Evolutionary conservation across 495 filamentous ascomycete genomes (phyloP).

Genomic region (Symbiotaphrina buchneri): DNA sequence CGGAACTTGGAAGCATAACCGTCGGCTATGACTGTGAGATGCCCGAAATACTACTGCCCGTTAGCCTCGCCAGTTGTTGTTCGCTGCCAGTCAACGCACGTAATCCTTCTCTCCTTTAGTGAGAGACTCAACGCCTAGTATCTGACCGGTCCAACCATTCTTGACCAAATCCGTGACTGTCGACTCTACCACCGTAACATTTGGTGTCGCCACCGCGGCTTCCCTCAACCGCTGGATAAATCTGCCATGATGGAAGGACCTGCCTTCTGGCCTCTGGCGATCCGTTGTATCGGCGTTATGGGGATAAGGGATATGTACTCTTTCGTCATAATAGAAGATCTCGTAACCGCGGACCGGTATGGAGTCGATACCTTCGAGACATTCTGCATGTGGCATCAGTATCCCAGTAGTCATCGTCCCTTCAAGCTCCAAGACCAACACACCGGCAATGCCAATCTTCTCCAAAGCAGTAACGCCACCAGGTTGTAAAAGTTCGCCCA

Average conservation of each 20-base stretch:
- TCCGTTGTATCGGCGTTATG: constrained; percentile 5
- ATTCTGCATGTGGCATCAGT: constrained; percentile 19
- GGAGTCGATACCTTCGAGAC: constrained; percentile 77
- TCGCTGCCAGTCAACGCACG: background rate
- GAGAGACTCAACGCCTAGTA: constrained; percentile 12
- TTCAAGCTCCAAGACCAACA: constrained; percentile 1
- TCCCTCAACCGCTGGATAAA: constrained; percentile 16
- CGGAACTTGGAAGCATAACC: constrained; percentile 89
- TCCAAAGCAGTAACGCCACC: constrained; percentile 68
- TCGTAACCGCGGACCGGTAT: constrained; percentile 68
- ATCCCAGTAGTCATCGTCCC: constrained; percentile 1
- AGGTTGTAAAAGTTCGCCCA: constrained; percentile 86
- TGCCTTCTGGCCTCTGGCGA: constrained; percentile 14
- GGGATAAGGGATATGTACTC: constrained; percentile 59
- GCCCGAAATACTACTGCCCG: constrained; percentile 62
- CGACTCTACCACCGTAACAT: constrained; percentile 24
- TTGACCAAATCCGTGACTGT: constrained; percentile 22
- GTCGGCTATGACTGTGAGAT: constrained; percentile 75
- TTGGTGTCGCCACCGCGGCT: constrained; percentile 13
- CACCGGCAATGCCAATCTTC: constrained; percentile 43
- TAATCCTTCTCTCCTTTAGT: constrained; percentile 2
- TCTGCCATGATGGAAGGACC: constrained; percentile 21
- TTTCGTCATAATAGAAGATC: constrained; percentile 58
- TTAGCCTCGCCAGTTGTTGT: background rate
- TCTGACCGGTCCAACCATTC: constrained; percentile 15